Evolutionary conservation across 2,329 filamentous ascomycete species (phyloP), one percentile per base, ranked within the genome.

Genomic region (Chaetomiaceae sp.): DNA sequence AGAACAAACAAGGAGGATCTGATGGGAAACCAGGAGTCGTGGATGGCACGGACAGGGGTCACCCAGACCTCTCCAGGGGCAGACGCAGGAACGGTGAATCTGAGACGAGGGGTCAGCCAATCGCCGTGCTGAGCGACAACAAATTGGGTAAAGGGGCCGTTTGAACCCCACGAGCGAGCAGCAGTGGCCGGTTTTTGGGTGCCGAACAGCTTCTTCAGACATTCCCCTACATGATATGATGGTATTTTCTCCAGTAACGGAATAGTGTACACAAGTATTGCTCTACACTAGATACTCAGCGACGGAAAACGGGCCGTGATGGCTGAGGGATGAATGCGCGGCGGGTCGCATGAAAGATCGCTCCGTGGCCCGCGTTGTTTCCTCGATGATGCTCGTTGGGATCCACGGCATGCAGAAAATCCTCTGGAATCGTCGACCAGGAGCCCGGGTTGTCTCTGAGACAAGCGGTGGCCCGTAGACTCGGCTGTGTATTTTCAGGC

Each of bases 21-120:
- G 31, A 35, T 25, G 33, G 40, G 46, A 51, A 56, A 50, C 53
- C 56, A 59, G 50, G 54, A 57, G 46, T 44, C 40, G 51, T 51
- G 30, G 21, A 48, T 44, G 44, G 34, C 49, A 42, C 37, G 33
- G 33, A 3, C 27, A 44, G 39, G 52, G 48, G 37, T 13, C 14
- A 25, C 37, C 55, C 16, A 41, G 51, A 49, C 51, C 49, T 50
- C 50, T 43, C 20, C 39, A 50, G 39, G 53, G 57, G 50, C 40
- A 53, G 23, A 53, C 44, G 55, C 58, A 56, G 55, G 56, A 58
- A 58, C 55, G 16, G 35, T 19, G 21, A 45, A 56, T 38, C 57
- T 59, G 60, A 62, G 57, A 62, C 60, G 50, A 16, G 14, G 20
- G 42, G 14, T 31, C 40, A 47, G 43, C 59, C 59, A 61, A 61